Conservation (phyloP, 225 moss, liverwort and hornwort species). For the Antitrichia curtipendula region DNA sequence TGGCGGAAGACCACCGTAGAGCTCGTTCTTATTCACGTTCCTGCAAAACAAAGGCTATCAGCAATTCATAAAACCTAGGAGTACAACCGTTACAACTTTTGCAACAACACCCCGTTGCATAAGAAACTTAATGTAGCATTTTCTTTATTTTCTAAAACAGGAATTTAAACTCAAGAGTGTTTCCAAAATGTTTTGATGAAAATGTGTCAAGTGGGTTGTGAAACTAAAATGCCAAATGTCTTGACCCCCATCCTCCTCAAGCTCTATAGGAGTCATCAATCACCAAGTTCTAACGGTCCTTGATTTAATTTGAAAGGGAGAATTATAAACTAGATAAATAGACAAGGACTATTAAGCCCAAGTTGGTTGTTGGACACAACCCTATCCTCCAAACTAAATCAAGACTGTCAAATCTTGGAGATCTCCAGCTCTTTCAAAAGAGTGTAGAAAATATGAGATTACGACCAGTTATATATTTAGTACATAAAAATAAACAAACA, state of each 20-base stretch:
- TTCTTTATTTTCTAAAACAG: neutral
- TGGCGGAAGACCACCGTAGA: constrained; percentile 31
- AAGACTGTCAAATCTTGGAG: neutral
- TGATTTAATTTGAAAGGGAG: neutral
- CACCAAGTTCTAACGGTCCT: neutral
- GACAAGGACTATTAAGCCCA: too few relatives aligned
- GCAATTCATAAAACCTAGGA: neutral
- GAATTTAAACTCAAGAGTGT: neutral
- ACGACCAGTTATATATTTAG: neutral
- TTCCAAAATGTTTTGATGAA: neutral
- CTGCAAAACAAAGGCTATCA: neutral
- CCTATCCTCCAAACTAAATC: neutral
- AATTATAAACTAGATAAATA: neutral
- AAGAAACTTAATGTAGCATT: neutral
- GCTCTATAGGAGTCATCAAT: neutral
- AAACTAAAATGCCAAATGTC: neutral
- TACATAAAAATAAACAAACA: neutral
- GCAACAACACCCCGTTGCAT: neutral
- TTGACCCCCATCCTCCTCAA: neutral
- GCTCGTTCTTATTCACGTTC: constrained; percentile 2
- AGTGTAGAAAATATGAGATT: too few relatives aligned
- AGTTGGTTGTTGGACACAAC: neutral
- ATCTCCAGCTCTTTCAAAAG: too few relatives aligned
- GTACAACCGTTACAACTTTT: neutral
- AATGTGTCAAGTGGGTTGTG: too few relatives aligned